Conservation (phyloP, 192 early-diverging fungal species). For the Entomortierella beljakovae region DNA sequence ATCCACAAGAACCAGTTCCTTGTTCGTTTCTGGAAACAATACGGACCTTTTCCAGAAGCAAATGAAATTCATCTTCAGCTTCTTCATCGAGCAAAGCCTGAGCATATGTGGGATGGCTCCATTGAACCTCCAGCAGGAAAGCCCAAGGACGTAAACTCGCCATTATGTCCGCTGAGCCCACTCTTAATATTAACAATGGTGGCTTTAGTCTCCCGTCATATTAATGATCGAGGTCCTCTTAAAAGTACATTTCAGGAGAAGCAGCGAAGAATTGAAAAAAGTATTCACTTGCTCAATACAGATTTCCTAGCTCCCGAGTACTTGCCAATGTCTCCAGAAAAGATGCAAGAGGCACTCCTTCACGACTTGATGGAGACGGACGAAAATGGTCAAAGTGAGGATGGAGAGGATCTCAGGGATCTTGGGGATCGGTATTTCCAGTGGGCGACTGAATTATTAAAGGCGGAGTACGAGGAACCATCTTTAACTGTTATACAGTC, state of each 20-base stretch:
- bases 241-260: constrained; percentile 29
- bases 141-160: background rate
- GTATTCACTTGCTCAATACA: constrained; percentile 5
- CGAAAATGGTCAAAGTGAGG: constrained; percentile 1
- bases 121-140: background rate
- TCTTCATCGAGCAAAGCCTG: constrained; percentile 2
- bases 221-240: constrained; percentile 24
- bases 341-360: constrained; percentile 10
- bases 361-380: constrained; percentile 37
- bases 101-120: constrained; percentile 5
- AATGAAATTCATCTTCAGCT: constrained; percentile 26
- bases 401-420: constrained; percentile 19
- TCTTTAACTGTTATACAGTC: constrained; percentile 43
- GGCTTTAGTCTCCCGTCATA: constrained; percentile 38
- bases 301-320: constrained; percentile 5
- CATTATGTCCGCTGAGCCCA: background rate
- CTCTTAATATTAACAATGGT: constrained; percentile 47
- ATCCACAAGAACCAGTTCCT: constrained; percentile 48
- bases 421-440: constrained; percentile 50
- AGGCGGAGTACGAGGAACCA: constrained; percentile 37
- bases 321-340: background rate
- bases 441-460: constrained; percentile 39
- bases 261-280: constrained; percentile 16
- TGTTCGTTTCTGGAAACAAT: constrained; percentile 32
- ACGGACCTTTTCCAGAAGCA: constrained; percentile 39